Conservation (phyloP, 2,329 filamentous ascomycete species). For the Trichophyton verrucosum region DNA sequence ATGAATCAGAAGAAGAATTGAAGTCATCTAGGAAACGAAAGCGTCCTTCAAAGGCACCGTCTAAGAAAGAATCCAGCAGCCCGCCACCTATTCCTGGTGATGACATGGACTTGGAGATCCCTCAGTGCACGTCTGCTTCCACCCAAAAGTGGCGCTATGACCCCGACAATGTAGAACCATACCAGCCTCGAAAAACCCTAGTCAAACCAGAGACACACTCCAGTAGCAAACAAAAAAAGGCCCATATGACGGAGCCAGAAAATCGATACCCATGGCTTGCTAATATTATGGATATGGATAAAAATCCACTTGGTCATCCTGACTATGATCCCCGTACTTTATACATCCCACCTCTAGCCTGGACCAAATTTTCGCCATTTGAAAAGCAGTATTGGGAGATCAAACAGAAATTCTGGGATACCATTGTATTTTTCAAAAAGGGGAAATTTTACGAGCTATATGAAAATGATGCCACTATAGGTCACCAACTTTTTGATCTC, state of each 20-base stretch:
- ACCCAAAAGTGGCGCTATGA: constrained; percentile 73
- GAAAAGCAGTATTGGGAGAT: constrained; percentile 99
- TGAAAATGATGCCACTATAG: constrained; percentile 92
- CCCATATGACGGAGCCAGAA: constrained; percentile 69
- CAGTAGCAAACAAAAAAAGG: constrained; percentile 44
- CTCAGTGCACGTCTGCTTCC: constrained; percentile 50
- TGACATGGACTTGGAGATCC: constrained; percentile 44
- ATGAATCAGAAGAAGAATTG: constrained; percentile 61
- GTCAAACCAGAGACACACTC: constrained; percentile 24
- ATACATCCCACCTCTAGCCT: constrained; percentile 74
- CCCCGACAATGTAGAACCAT: constrained; percentile 43
- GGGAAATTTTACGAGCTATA: constrained; percentile 99
- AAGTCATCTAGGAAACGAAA: constrained; percentile 60
- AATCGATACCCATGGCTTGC: constrained; percentile 84
- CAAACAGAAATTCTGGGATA: constrained; percentile 95
- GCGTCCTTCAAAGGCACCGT: constrained; percentile 39
- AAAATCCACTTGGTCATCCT: constrained; percentile 62
- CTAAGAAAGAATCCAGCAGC: constrained; percentile 24
- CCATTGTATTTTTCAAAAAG: constrained; percentile 98
- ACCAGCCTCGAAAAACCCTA: constrained; percentile 34
- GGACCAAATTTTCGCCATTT: constrained; percentile 76
- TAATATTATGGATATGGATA: constrained; percentile 71
- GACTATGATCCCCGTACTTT: constrained; percentile 86
- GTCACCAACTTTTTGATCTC: constrained; percentile 90
- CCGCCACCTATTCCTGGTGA: constrained; percentile 34